These are phyloP conservation scores for Jatropha podagrica DNA, from an alignment of 441 rosid species.

Conservation along the genomic window DNA sequence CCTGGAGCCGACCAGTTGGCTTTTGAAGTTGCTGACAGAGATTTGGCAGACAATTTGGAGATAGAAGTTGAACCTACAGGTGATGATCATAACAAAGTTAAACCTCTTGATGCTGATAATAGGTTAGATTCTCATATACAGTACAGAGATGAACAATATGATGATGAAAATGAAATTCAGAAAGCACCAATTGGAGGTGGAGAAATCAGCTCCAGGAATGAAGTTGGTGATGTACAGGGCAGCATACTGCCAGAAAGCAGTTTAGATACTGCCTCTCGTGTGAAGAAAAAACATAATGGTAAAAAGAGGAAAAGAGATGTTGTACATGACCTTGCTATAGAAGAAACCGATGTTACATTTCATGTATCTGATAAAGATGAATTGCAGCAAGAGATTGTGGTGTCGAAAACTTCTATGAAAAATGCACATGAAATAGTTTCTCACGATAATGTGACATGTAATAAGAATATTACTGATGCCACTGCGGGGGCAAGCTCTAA, in stretches of 20 bases:
- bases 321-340: slow-evolving; percentile 11
- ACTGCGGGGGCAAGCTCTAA: background rate
- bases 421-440: slow-evolving; percentile 14
- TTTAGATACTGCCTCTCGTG: background rate
- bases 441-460: slow-evolving; percentile 13
- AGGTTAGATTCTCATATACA: slow-evolving; percentile 1
- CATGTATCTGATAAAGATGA: slow-evolving; percentile 17
- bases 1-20: slow-evolving; percentile 6
- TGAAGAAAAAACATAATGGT: slow-evolving; percentile 25
- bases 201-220: slow-evolving; percentile 13
- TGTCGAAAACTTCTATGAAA: slow-evolving; percentile 1
- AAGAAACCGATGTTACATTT: slow-evolving; percentile 22
- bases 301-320: slow-evolving; percentile 20
- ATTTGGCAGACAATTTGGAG: slow-evolving; percentile 17
- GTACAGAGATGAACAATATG: background rate
- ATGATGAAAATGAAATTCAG: slow-evolving; percentile 13
- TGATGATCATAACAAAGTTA: slow-evolving; percentile 2
- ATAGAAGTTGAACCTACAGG: slow-evolving; percentile 10
- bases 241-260: slow-evolving; percentile 15
- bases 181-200: background rate
- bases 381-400: background rate
- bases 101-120: slow-evolving; percentile 8
- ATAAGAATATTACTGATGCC: slow-evolving; percentile 10
- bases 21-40: slow-evolving; percentile 13
- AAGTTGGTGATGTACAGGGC: slow-evolving; percentile 15